phyloP scores from a whole-genome alignment of 1,139 yeast species.

The Debaryomyces fabryi region DNA sequence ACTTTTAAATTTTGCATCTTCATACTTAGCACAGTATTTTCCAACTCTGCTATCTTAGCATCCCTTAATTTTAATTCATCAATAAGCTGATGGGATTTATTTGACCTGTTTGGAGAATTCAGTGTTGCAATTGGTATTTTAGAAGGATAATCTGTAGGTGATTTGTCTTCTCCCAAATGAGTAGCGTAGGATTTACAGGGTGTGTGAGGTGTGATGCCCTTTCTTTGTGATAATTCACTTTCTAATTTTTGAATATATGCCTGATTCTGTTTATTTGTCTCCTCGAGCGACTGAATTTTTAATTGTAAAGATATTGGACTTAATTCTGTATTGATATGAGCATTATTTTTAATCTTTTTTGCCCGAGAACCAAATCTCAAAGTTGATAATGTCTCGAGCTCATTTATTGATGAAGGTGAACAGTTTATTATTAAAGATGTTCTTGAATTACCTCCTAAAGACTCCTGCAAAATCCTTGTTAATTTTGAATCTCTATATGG shows the following conservation, averaged over 20 bases:
- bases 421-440: constrained; percentile 81
- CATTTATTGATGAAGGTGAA: constrained; percentile 66
- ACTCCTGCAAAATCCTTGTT: constrained; percentile 80
- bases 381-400: constrained; percentile 73
- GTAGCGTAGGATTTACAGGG: not conserved
- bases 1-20: constrained; percentile 38
- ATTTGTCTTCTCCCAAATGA: not conserved
- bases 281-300: constrained; percentile 51
- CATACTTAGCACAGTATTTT: constrained; percentile 37
- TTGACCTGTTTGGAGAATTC: not conserved
- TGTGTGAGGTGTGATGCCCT: not conserved
- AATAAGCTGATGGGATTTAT: constrained; percentile 7
- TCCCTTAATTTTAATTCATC: constrained; percentile 40
- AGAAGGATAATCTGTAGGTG: not conserved
- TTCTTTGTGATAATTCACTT: constrained; percentile 30
- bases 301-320: constrained; percentile 58
- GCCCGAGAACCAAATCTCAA: constrained; percentile 82
- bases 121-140: not conserved
- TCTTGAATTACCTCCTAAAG: constrained; percentile 85
- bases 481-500: constrained; percentile 86
- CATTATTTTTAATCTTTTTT: constrained; percentile 67
- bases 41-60: constrained; percentile 39
- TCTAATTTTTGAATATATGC: constrained; percentile 53
- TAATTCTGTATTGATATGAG: constrained; percentile 70
- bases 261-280: constrained; percentile 46